Evolutionary conservation across 2,329 filamentous ascomycete species (phyloP).

Genomic region (Alternaria triticimaculans): DNA sequence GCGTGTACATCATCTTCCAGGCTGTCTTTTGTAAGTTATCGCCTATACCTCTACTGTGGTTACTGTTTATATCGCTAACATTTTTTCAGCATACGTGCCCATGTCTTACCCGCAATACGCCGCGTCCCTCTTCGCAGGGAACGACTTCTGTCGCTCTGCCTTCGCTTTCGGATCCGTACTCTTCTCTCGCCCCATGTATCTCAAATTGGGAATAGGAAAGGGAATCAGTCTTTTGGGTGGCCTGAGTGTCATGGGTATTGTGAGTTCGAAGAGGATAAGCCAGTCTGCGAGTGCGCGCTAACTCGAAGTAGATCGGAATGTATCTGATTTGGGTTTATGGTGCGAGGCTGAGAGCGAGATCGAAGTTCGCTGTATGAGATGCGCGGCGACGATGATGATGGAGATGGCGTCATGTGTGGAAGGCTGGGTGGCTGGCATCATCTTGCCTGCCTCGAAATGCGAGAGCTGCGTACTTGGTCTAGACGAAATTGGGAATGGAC

Average conservation of each 20-base stretch:
- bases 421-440: background rate
- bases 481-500: background rate
- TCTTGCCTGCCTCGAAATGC: too few relatives aligned
- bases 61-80: background rate
- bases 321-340: background rate
- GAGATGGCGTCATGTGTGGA: background rate
- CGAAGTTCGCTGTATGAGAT: background rate
- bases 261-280: background rate
- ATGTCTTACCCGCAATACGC: constrained; percentile 63
- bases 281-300: background rate
- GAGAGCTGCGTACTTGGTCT: too few relatives aligned
- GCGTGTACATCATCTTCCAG: constrained; percentile 54
- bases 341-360: background rate
- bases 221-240: constrained; percentile 61
- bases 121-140: constrained; percentile 65
- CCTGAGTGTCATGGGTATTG: background rate
- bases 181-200: constrained; percentile 66
- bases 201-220: constrained; percentile 64
- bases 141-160: constrained; percentile 63
- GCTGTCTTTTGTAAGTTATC: constrained; percentile 55
- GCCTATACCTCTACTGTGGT: background rate
- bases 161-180: constrained; percentile 67
- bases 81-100: constrained; percentile 60
- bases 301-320: background rate
- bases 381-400: background rate